A percentile compares a stretch with the other conserved stretches of the same genome.
Evolutionary conservation across 805 yeast species (phyloP).

Genomic region (Lachancea cidri): DNA sequence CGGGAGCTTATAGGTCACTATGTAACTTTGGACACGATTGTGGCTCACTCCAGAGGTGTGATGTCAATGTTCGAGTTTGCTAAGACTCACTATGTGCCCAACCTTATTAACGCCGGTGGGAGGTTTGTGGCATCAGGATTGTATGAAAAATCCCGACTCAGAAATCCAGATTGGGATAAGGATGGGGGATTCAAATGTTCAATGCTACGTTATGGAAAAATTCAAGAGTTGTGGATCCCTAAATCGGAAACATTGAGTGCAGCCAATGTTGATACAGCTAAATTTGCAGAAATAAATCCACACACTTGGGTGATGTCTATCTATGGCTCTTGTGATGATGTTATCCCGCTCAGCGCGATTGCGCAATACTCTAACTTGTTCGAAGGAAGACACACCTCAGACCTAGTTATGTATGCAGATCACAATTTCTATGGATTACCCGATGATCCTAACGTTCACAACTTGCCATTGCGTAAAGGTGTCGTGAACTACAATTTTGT

Average conservation of each 20-base stretch:
- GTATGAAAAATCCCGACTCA: slow-evolving; percentile 33
- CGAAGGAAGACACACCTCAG: slow-evolving; percentile 49
- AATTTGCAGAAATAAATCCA: slow-evolving; percentile 38
- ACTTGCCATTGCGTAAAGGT: slow-evolving; percentile 41
- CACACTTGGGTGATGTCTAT: slow-evolving; percentile 56
- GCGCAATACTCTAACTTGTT: slow-evolving; percentile 54
- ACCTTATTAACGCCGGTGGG: slow-evolving; percentile 67
- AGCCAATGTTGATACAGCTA: slow-evolving; percentile 42
- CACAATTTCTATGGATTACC: slow-evolving; percentile 68
- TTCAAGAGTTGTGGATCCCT: slow-evolving; percentile 40
- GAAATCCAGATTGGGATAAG: slow-evolving; percentile 36
- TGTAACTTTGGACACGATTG: slow-evolving; percentile 49
- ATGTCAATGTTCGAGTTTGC: slow-evolving; percentile 75
- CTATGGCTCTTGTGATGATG: slow-evolving; percentile 63
- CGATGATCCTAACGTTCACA: slow-evolving; percentile 34
- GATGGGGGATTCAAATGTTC: slow-evolving; percentile 38
- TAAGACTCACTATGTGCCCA: slow-evolving; percentile 46
- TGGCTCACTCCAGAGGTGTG: slow-evolving; percentile 79
- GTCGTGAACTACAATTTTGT: slow-evolving; percentile 53
- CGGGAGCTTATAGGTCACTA: slow-evolving; percentile 32
- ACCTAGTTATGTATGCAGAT: slow-evolving; percentile 63
- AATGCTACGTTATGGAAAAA: slow-evolving; percentile 49
- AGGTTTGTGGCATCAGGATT: slow-evolving; percentile 54
- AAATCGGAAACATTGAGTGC: slow-evolving; percentile 47
- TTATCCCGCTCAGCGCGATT: slow-evolving; percentile 62